Evolutionary conservation across 2,329 filamentous ascomycete species (phyloP).

Genomic region (Aspergillus viridinutans): DNA sequence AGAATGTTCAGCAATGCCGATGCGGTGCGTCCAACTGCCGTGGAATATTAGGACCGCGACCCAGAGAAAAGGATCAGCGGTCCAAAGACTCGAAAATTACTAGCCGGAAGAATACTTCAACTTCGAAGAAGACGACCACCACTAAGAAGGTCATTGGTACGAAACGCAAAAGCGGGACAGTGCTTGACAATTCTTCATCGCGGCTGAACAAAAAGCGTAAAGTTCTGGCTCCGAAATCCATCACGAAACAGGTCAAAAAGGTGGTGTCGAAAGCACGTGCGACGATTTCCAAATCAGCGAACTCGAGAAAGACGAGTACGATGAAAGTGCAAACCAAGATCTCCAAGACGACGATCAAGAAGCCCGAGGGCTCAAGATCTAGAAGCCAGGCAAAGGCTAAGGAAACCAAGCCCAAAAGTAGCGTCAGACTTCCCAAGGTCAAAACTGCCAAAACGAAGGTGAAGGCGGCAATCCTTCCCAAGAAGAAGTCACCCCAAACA

Average conservation of each 20-base stretch:
- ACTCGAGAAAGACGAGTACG: constrained; percentile 13
- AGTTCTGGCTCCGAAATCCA: constrained; percentile 21
- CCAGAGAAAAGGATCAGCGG: constrained; percentile 45
- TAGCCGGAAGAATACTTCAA: constrained; percentile 22
- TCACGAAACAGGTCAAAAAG: constrained; percentile 33
- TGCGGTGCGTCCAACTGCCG: constrained; percentile 60
- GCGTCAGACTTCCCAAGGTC: constrained; percentile 27
- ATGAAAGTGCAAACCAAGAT: constrained; percentile 13
- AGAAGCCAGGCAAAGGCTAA: constrained; percentile 16
- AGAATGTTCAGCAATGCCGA: constrained; percentile 61
- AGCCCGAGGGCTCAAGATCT: constrained; percentile 9
- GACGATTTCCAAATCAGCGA: constrained; percentile 18
- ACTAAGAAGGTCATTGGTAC: constrained; percentile 16
- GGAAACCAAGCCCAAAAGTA: constrained; percentile 14
- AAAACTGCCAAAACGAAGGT: constrained; percentile 24
- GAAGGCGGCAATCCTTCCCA: constrained; percentile 19
- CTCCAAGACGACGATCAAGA: constrained; percentile 10
- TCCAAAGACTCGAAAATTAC: constrained; percentile 22
- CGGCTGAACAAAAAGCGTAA: constrained; percentile 32
- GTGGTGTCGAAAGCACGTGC: constrained; percentile 21
- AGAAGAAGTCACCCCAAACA: constrained; percentile 8
- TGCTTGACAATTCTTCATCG: constrained; percentile 23
- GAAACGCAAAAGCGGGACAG: constrained; percentile 32
- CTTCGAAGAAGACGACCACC: constrained; percentile 13
- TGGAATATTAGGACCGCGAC: constrained; percentile 56